phyloP scores from a whole-genome alignment of 2,329 filamentous ascomycete species.

The Diplocarpon mali region DNA sequence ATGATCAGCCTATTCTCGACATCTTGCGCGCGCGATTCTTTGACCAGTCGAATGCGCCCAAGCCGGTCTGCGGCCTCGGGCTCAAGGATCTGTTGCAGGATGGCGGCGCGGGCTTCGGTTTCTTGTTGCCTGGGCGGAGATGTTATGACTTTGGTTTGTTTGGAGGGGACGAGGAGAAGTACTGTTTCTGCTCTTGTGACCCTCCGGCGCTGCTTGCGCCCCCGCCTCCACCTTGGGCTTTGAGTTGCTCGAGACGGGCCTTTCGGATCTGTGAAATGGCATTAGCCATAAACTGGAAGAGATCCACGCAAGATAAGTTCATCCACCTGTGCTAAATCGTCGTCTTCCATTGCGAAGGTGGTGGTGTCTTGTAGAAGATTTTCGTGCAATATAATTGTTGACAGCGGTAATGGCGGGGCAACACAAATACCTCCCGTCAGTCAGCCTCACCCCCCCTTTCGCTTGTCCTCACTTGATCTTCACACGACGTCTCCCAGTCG shows the following conservation, averaged over 20 bases:
- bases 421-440: not conserved
- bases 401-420: not conserved
- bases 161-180: conserved; percentile 20
- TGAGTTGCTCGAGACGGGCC: conserved; percentile 87
- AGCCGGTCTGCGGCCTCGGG: conserved; percentile 89
- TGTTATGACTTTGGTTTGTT: too few relatives aligned
- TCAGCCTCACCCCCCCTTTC: too few relatives aligned
- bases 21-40: conserved; percentile 79
- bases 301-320: too few relatives aligned
- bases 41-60: conserved; percentile 89
- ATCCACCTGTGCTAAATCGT: conserved; percentile 26
- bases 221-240: conserved; percentile 51
- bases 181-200: conserved; percentile 45
- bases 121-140: not conserved
- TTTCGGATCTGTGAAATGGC: conserved; percentile 60
- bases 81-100: conserved; percentile 87
- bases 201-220: conserved; percentile 36
- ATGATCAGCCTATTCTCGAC: conserved; percentile 89
- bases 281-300: not conserved
- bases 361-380: not conserved
- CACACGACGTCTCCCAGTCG: too few relatives aligned
- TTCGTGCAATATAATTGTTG: not conserved
- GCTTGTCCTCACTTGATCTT: too few relatives aligned
- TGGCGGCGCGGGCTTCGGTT: conserved; percentile 60
- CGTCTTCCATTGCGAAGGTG: conserved; percentile 23